A percentile compares a stretch with the other conserved stretches of the same genome.
These are phyloP conservation scores for Phanerochaete sordida DNA, from an alignment of 768 basidiomycete genomes.

Conservation along the genomic window DNA sequence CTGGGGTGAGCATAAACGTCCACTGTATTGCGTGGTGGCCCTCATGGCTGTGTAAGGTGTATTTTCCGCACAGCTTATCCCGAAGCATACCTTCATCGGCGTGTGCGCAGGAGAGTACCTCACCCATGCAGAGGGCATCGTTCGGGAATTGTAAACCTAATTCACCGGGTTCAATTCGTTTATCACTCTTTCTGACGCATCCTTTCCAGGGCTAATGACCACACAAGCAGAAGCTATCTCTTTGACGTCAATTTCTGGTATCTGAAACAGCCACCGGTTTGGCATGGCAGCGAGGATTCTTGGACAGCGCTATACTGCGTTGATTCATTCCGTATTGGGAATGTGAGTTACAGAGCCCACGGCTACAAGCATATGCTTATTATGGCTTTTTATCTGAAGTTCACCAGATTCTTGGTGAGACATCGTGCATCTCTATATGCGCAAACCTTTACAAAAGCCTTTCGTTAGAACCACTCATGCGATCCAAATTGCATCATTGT, in stretches of 20 bases:
- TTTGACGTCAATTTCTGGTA: slow-evolving; percentile 81
- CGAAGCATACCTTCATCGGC: slow-evolving; percentile 69
- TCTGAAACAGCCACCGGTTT: slow-evolving; percentile 31
- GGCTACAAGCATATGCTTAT: not conserved
- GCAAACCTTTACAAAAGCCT: not conserved
- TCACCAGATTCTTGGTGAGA: slow-evolving; percentile 84
- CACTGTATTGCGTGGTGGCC: not conserved
- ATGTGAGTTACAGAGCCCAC: slow-evolving; percentile 45
- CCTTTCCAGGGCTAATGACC: slow-evolving; percentile 58
- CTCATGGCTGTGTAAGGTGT: slow-evolving; percentile 50
- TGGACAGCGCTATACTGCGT: slow-evolving; percentile 52
- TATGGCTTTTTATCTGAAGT: slow-evolving; percentile 47
- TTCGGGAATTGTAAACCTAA: slow-evolving; percentile 57
- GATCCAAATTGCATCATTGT: slow-evolving; percentile 76
- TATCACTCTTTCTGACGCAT: not conserved
- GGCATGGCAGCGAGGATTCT: slow-evolving; percentile 22
- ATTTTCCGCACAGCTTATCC: slow-evolving; percentile 63
- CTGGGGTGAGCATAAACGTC: slow-evolving; percentile 62
- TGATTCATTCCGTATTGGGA: slow-evolving; percentile 87
- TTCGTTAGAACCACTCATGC: slow-evolving; percentile 80
- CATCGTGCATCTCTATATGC: not conserved
- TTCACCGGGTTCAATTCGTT: no score
- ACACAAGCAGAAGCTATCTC: slow-evolving; percentile 72
- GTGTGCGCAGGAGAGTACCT: slow-evolving; percentile 85
- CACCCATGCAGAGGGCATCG: slow-evolving; percentile 63